These are phyloP conservation scores for Candida suzukii DNA, from an alignment of 805 yeast genomes.

Conservation along the genomic window DNA sequence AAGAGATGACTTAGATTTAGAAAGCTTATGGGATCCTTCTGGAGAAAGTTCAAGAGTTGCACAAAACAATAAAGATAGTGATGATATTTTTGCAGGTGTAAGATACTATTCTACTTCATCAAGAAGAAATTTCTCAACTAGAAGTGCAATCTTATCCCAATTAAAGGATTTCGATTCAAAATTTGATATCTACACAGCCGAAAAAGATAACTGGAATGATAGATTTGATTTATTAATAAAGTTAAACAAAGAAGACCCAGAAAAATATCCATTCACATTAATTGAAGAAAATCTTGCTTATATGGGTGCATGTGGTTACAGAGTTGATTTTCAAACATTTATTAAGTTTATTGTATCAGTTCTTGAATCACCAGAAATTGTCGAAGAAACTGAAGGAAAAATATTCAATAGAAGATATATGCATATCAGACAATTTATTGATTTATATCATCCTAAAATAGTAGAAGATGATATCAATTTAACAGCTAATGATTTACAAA, in stretches of 20 bases:
- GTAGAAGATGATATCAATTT: conserved; percentile 8
- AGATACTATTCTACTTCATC: conserved; percentile 35
- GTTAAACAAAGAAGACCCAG: conserved; percentile 14
- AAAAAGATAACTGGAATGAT: conserved; percentile 9
- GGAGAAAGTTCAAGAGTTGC: conserved; percentile 31
- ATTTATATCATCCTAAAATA: conserved; percentile 15
- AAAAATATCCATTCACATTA: conserved; percentile 9
- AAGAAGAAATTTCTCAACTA: not conserved
- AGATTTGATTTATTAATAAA: conserved; percentile 11
- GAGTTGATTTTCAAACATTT: conserved; percentile 15
- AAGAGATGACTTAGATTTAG: conserved; percentile 63
- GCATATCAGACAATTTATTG: conserved; percentile 10
- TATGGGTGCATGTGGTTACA: conserved; percentile 23
- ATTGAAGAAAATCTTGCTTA: conserved; percentile 17
- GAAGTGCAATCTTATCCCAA: not conserved
- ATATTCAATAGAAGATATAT: conserved; percentile 16
- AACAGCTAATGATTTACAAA: not conserved
- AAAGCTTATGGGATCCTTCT: conserved; percentile 50
- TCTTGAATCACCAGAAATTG: conserved; percentile 23
- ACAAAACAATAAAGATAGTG: conserved; percentile 16
- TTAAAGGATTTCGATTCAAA: not conserved
- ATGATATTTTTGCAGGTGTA: conserved; percentile 39
- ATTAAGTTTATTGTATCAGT: conserved; percentile 12
- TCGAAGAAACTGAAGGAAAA: conserved; percentile 6
- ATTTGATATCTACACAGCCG: conserved; percentile 9